phyloP scores from a whole-genome alignment of 2,329 filamentous ascomycete genomes.

The Calonectria multiphialidica region DNA sequence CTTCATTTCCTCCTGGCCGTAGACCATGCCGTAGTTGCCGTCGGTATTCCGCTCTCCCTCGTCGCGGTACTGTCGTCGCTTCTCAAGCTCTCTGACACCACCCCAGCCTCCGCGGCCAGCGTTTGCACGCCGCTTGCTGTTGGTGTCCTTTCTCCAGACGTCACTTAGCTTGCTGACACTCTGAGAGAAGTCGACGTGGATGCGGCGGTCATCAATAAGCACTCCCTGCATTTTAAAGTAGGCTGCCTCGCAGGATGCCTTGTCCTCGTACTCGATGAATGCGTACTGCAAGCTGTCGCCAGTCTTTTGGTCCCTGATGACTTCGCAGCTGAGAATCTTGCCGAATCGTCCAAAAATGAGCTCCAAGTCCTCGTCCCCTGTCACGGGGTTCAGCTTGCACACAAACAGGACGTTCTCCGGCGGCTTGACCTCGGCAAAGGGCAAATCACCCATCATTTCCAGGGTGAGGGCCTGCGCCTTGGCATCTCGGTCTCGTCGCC shows the following conservation, averaged over 20 bases:
- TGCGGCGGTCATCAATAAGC: slow-evolving; percentile 95
- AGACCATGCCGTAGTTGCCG: slow-evolving; percentile 81
- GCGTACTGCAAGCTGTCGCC: slow-evolving; percentile 97
- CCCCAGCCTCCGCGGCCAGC: slow-evolving; percentile 83
- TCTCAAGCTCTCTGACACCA: slow-evolving; percentile 88
- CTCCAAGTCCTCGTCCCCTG: slow-evolving; percentile 92
- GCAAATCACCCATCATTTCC: slow-evolving; percentile 97
- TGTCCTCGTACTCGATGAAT: slow-evolving; percentile 96
- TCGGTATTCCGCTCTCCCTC: slow-evolving; percentile 62
- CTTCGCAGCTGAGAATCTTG: slow-evolving; percentile 93
- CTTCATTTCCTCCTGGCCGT: slow-evolving; percentile 78
- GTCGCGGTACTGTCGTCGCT: slow-evolving; percentile 89
- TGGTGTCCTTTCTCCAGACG: slow-evolving; percentile 88
- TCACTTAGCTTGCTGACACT: slow-evolving; percentile 91
- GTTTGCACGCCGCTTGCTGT: slow-evolving; percentile 77
- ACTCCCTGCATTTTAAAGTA: slow-evolving; percentile 99
- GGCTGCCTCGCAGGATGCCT: slow-evolving; percentile 91
- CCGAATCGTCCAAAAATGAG: slow-evolving; percentile 98
- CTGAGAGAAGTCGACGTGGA: slow-evolving; percentile 98
- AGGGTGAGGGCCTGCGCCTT: slow-evolving; percentile 93
- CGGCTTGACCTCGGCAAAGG: slow-evolving; percentile 96
- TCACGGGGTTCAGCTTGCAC: slow-evolving; percentile 98
- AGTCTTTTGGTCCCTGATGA: slow-evolving; percentile 93
- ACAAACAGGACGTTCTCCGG: slow-evolving; percentile 98
- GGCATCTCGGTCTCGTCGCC: slow-evolving; percentile 88